Conservation (phyloP, 73 alveolate species). For the Paramecium sonneborni region DNA sequence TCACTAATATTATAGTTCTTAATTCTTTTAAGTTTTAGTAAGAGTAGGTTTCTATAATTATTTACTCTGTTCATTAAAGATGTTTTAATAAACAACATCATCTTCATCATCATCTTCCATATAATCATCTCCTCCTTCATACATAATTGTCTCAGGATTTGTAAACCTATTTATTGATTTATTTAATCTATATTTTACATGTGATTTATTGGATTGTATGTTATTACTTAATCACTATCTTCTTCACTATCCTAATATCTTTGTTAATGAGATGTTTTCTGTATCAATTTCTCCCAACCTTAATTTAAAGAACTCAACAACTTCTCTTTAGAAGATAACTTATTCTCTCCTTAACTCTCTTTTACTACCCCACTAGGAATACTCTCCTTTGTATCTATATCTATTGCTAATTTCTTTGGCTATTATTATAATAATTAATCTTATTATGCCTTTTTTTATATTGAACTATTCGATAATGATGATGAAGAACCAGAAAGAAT, state of each 20-base stretch:
- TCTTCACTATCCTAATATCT: neutral
- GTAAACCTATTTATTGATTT: neutral
- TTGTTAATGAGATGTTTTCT: neutral
- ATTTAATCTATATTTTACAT: neutral
- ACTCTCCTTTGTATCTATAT: neutral
- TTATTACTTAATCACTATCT: neutral
- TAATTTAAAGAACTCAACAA: neutral
- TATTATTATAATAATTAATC: neutral
- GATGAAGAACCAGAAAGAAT: neutral
- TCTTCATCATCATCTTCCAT: constrained; percentile 50
- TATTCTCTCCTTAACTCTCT: neutral
- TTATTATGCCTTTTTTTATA: neutral
- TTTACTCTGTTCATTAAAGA: neutral
- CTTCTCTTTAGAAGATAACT: neutral
- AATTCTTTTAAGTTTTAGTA: constrained; percentile 33
- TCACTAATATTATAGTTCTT: constrained; percentile 42
- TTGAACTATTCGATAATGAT: neutral
- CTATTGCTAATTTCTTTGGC: constrained; percentile 25
- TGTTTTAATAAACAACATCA: neutral
- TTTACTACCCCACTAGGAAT: neutral
- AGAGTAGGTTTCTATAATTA: neutral
- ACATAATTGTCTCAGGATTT: neutral
- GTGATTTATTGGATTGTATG: neutral
- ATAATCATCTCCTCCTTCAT: constrained; percentile 43
- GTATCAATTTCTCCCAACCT: constrained; percentile 27